These are phyloP conservation scores for Sphagnum contortum DNA, from an alignment of 225 moss, liverwort and hornwort species.

Conservation along the genomic window DNA sequence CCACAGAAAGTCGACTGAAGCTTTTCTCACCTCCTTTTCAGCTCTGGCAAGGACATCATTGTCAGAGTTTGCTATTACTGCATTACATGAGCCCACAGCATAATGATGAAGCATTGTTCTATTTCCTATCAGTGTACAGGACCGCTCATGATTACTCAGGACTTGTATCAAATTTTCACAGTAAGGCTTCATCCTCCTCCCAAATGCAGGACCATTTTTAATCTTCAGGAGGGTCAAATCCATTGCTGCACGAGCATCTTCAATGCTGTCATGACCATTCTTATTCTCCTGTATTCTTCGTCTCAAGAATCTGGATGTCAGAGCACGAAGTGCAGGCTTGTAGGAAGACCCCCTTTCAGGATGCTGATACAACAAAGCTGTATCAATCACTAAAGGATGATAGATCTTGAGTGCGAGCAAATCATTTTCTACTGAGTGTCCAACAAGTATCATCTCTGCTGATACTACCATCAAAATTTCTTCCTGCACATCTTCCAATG, in stretches of 20 bases:
- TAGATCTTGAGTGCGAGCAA: slow-evolving; percentile 61
- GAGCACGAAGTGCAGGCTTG: slow-evolving; percentile 71
- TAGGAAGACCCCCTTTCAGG: slow-evolving; percentile 37
- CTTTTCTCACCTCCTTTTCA: slow-evolving; percentile 67
- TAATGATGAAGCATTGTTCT: slow-evolving; percentile 47
- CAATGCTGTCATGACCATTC: slow-evolving; percentile 81
- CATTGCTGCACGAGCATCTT: slow-evolving; percentile 90
- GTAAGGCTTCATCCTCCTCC: slow-evolving; percentile 32
- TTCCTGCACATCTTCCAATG: slow-evolving; percentile 55
- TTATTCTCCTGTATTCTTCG: slow-evolving; percentile 71
- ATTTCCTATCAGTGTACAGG: slow-evolving; percentile 63
- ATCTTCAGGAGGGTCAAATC: slow-evolving; percentile 69
- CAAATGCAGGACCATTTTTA: slow-evolving; percentile 47
- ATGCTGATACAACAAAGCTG: slow-evolving; percentile 73
- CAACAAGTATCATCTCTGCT: slow-evolving; percentile 69
- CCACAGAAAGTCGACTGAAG: slow-evolving; percentile 69
- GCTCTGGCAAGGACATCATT: slow-evolving; percentile 58
- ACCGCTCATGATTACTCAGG: slow-evolving; percentile 46
- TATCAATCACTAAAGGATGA: slow-evolving; percentile 84
- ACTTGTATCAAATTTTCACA: slow-evolving; percentile 53
- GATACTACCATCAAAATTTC: slow-evolving; percentile 49
- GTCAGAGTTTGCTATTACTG: slow-evolving; percentile 57
- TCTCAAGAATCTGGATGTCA: slow-evolving; percentile 45
- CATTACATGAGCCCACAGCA: slow-evolving; percentile 70
- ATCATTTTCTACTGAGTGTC: slow-evolving; percentile 88